Evolutionary conservation across 1,139 yeast species (phyloP).

Genomic region (Sugiyamaella sp.): DNA sequence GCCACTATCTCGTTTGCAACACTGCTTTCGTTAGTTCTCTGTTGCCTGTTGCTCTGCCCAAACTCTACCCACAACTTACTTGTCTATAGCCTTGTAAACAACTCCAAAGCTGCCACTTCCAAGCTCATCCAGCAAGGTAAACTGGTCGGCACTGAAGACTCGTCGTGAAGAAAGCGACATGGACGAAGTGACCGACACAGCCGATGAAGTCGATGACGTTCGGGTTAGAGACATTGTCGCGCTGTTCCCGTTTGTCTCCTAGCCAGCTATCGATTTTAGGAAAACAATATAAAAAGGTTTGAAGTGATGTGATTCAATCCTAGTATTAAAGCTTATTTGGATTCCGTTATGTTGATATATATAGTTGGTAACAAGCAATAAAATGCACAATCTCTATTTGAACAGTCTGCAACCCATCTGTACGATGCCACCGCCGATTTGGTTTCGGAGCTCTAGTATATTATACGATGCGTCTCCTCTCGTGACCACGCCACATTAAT

Average conservation of each 20-base stretch:
- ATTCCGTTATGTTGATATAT: not conserved
- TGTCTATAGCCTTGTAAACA: slow-evolving; percentile 73
- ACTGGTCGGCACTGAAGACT: slow-evolving; percentile 51
- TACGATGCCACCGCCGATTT: not conserved
- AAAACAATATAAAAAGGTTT: too few relatives aligned
- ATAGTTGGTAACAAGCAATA: not conserved
- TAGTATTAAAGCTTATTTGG: not conserved
- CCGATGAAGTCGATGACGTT: slow-evolving; percentile 15
- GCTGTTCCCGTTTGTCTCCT: not conserved
- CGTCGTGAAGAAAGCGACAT: slow-evolving; percentile 30
- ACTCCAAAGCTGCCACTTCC: slow-evolving; percentile 91
- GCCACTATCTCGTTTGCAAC: slow-evolving; percentile 29
- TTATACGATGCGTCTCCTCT: not conserved
- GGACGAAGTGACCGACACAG: slow-evolving; percentile 18
- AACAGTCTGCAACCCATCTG: slow-evolving; percentile 3
- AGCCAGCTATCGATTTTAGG: not conserved
- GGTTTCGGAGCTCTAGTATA: not conserved
- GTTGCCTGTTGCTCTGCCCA: not conserved
- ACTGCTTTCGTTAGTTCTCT: not conserved
- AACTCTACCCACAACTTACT: slow-evolving; percentile 26
- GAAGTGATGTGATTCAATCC: too few relatives aligned
- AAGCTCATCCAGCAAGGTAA: slow-evolving; percentile 69
- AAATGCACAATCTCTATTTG: not conserved
- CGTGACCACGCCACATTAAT: slow-evolving; percentile 1
- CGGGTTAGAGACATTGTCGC: slow-evolving; percentile 8